phyloP scores from a whole-genome alignment of 73 alveolate species.

The Paramecium biaurelia region DNA sequence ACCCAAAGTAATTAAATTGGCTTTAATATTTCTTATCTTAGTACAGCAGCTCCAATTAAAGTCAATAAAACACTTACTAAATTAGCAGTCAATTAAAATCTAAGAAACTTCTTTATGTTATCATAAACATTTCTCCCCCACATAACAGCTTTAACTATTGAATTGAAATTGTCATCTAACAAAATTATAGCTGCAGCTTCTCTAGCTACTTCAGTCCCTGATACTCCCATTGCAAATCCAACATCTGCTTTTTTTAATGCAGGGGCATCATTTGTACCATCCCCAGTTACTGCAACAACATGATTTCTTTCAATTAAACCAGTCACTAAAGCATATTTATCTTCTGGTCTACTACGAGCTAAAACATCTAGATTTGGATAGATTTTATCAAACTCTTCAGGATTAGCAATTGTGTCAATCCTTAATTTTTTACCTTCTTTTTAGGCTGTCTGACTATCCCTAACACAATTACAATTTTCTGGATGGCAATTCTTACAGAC shows the following conservation, averaged over 20 bases:
- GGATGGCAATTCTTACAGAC: slow-evolving; percentile 75
- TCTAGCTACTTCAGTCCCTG: slow-evolving; percentile 99
- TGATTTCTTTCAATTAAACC: slow-evolving; percentile 85
- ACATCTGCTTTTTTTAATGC: slow-evolving; percentile 91
- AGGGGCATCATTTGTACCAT: slow-evolving; percentile 94
- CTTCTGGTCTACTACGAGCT: slow-evolving; percentile 92
- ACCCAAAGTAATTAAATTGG: slow-evolving; percentile 86
- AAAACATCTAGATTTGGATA: slow-evolving; percentile 71
- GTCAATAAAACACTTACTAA: slow-evolving; percentile 90
- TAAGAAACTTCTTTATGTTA: slow-evolving; percentile 87
- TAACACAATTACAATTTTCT: slow-evolving; percentile 55
- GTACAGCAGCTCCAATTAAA: slow-evolving; percentile 87
- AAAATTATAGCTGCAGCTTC: slow-evolving; percentile 97
- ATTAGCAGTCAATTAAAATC: slow-evolving; percentile 91
- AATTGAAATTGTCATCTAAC: slow-evolving; percentile 96
- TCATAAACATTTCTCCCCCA: slow-evolving; percentile 98
- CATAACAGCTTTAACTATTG: slow-evolving; percentile 92
- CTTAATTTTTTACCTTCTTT: slow-evolving; percentile 34
- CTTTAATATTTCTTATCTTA: slow-evolving; percentile 85
- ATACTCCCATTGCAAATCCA: slow-evolving; percentile 93
- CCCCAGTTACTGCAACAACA: slow-evolving; percentile 96
- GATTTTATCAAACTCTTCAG: slow-evolving; percentile 70
- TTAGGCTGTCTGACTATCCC: slow-evolving; percentile 52
- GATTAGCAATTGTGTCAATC: slow-evolving; percentile 78
- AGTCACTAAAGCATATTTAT: slow-evolving; percentile 85